Conservation (phyloP, 2,329 filamentous ascomycete genomes). For the Talaromyces sp. region DNA sequence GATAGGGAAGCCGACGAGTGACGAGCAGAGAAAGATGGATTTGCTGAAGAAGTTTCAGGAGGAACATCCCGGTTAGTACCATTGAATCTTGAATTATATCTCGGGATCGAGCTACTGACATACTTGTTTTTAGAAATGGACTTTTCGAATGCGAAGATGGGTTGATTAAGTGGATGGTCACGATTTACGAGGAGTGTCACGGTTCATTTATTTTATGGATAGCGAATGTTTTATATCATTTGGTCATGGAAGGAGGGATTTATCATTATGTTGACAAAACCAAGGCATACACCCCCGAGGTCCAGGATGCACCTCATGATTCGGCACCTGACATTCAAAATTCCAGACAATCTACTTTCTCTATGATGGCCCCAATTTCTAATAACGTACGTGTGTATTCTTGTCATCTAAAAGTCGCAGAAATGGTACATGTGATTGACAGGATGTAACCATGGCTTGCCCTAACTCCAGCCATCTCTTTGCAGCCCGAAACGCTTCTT, state of each 20-base stretch:
- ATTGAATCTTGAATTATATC: not conserved
- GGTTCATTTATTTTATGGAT: not conserved
- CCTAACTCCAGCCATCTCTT: not conserved
- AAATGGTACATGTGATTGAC: not conserved
- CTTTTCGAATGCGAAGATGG: constrained; percentile 61
- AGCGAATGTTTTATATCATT: not conserved
- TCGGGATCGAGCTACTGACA: constrained; percentile 12
- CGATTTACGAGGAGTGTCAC: not conserved
- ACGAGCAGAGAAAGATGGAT: constrained; percentile 92
- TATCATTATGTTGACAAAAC: not conserved
- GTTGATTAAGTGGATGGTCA: constrained; percentile 26
- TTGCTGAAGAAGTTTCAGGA: constrained; percentile 88
- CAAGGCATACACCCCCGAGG: not conserved
- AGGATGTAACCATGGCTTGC: constrained; percentile 1
- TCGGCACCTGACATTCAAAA: not conserved
- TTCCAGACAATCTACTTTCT: not conserved
- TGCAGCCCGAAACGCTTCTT: not conserved
- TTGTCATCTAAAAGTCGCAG: not conserved
- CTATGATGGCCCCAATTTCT: not conserved
- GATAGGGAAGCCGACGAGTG: constrained; percentile 77
- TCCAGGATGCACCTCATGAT: no score
- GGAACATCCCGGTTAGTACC: constrained; percentile 55
- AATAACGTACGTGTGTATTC: not conserved
- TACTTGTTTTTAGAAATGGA: constrained; percentile 53
- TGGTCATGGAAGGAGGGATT: not conserved